Base-by-base conservation (phyloP, 257 asterid genomes). In the Scutellaria baicalensis region DNA sequence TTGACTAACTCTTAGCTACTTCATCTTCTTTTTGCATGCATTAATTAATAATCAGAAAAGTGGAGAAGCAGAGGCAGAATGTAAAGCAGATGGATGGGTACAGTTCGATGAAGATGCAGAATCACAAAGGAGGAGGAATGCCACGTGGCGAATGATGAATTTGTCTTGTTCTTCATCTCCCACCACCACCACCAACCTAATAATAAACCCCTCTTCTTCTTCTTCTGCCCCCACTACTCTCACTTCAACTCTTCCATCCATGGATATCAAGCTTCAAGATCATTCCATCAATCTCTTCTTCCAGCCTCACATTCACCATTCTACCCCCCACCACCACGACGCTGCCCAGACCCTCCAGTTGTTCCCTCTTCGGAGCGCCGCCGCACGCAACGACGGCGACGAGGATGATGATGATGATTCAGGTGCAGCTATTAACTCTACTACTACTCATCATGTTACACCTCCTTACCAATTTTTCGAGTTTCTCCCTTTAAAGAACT, bases 401-500 rank as follows among this genome's bases (percentile, higher is more conserved):
- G 51, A 45, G 0, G 60, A 4, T 1, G 76, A 60, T 1, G 80
- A 71, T 16, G 75, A 59, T 5, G 74, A 65, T 10, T 76, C 81
- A 0, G 63, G 44, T 9, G 68, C 52, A 1, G 69, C 61, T 47
- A 42, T 76, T 67, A 70, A 71, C 11, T 5, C 21, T 27, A 44
- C 35, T 10, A 11, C 4, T 31, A 33, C 59, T 5, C 11, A 9
- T 48, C 13, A 54, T 1, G 60, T 73, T 4, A 16, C 81, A n/a
- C n/a, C n/a, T 45, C 83, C 92, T 60, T 82, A 68, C 69, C 90
- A 83, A 71, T 93, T 88, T 59, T 93, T 85, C 54, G 98, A 93
- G 69, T 93, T 93, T 63, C 95, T 93, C 6, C 98, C 98, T 0
- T 17, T 93, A 38, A 93, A 87, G 82, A 90, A 90, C 33, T 90